A percentile compares a stretch with the other conserved stretches of the same genome.
Evolutionary conservation across 768 basidiomycete genomes (phyloP).

Genomic region (Agrocybe chaxingu): DNA sequence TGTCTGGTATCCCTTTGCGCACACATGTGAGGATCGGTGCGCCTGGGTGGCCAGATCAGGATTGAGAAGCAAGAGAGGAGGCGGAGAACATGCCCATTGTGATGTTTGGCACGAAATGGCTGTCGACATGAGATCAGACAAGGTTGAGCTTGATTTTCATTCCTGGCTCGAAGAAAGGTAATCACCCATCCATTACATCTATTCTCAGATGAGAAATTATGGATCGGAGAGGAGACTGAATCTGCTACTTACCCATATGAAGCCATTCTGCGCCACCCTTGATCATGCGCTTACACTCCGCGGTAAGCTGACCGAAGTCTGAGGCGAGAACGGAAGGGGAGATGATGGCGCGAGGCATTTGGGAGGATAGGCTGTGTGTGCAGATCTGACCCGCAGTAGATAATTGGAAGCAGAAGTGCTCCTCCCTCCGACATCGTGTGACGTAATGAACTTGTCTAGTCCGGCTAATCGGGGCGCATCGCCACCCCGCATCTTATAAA

Average conservation of each 20-base stretch:
- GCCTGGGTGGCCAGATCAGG: constrained; percentile 40
- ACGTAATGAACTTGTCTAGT: not conserved
- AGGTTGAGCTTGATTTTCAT: constrained; percentile 8
- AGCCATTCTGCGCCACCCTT: constrained; percentile 95
- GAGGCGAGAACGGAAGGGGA: constrained; percentile 96
- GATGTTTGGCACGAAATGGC: constrained; percentile 98
- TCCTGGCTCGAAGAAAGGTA: constrained; percentile 9
- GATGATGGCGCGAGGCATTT: constrained; percentile 85
- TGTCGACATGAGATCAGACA: constrained; percentile 26
- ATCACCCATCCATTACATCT: constrained; percentile 98
- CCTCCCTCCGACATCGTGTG: not conserved
- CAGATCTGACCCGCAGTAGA: not conserved
- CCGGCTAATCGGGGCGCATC: not conserved
- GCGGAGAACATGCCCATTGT: constrained; percentile 73
- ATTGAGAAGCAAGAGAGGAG: not conserved
- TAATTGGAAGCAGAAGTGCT: no score
- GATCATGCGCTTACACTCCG: constrained; percentile 97
- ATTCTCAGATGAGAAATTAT: constrained; percentile 5
- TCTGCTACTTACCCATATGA: constrained; percentile 75
- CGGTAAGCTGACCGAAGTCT: constrained; percentile 92
- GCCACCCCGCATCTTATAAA: not conserved
- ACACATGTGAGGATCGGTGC: constrained; percentile 87
- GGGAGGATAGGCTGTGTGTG: constrained; percentile 1
- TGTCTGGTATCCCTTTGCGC: constrained; percentile 82
- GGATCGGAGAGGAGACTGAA: not conserved